Evolutionary conservation across 148 eudicot species (phyloP).

Genomic region (Rhododendron williamsianum): DNA sequence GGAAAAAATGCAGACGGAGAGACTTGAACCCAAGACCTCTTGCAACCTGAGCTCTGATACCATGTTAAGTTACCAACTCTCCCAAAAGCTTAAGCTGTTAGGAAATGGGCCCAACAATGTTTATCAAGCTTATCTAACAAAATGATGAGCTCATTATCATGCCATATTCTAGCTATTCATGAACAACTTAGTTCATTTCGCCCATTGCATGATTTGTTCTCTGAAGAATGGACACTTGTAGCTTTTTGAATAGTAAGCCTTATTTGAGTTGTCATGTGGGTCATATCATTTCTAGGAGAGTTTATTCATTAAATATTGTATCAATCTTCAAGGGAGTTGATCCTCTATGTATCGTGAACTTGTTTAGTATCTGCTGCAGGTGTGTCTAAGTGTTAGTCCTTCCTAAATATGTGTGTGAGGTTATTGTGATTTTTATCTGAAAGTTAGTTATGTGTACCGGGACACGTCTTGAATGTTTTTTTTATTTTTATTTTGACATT

Average conservation of each 20-base stretch:
- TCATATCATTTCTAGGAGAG: not conserved
- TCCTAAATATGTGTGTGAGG: not conserved
- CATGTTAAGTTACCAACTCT: too few relatives aligned
- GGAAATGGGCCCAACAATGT: too few relatives aligned
- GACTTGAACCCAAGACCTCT: too few relatives aligned
- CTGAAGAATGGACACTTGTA: not conserved
- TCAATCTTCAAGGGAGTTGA: not conserved
- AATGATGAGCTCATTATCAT: not conserved
- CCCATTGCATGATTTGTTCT: not conserved
- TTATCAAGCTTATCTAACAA: too few relatives aligned
- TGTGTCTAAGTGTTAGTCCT: not conserved
- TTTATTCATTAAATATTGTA: not conserved
- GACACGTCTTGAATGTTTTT: not conserved
- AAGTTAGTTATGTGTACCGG: not conserved
- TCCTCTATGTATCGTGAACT: not conserved
- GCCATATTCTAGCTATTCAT: not conserved
- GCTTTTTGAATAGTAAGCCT: not conserved
- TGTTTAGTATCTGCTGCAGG: not conserved
- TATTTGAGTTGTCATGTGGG: not conserved
- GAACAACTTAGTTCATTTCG: not conserved
- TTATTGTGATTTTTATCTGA: not conserved
- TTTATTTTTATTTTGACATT: not conserved
- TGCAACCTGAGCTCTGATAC: too few relatives aligned
- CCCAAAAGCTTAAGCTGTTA: too few relatives aligned
- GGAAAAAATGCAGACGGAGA: too few relatives aligned